phyloP scores from a whole-genome alignment of 345 rosid genomes.

The Salix dunnii region DNA sequence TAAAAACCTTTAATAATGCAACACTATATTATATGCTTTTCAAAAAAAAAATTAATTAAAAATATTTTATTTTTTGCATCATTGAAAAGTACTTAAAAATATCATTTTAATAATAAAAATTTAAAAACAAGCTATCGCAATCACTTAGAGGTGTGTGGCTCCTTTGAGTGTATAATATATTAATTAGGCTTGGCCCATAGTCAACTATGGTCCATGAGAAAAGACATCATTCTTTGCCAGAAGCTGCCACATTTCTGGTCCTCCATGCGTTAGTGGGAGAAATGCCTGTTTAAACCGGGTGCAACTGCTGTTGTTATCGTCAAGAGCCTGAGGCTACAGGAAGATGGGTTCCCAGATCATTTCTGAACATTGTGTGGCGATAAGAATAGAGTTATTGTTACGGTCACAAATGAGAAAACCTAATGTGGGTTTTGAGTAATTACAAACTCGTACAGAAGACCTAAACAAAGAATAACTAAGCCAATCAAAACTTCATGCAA shows the following conservation, averaged over 20 bases:
- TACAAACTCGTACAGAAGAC: background rate
- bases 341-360: background rate
- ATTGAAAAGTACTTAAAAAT: too few relatives aligned
- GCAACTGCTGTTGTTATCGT: background rate
- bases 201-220: background rate
- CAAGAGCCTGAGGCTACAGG: background rate
- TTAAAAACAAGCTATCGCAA: too few relatives aligned
- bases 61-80: too few relatives aligned
- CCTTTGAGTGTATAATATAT: background rate
- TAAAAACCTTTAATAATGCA: too few relatives aligned
- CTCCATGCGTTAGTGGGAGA: background rate
- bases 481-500: slow-evolving; percentile 11
- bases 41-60: too few relatives aligned
- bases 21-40: too few relatives aligned
- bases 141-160: background rate
- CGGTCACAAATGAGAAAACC: background rate
- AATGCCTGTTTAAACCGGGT: background rate
- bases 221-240: background rate
- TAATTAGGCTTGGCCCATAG: background rate
- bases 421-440: background rate
- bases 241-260: background rate
- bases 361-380: slow-evolving; percentile 9
- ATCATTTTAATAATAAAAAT: too few relatives aligned
- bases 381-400: background rate
- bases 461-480: slow-evolving; percentile 3